Conservation (phyloP, 768 basidiomycete genomes). For the Kondoa subrosea region DNA sequence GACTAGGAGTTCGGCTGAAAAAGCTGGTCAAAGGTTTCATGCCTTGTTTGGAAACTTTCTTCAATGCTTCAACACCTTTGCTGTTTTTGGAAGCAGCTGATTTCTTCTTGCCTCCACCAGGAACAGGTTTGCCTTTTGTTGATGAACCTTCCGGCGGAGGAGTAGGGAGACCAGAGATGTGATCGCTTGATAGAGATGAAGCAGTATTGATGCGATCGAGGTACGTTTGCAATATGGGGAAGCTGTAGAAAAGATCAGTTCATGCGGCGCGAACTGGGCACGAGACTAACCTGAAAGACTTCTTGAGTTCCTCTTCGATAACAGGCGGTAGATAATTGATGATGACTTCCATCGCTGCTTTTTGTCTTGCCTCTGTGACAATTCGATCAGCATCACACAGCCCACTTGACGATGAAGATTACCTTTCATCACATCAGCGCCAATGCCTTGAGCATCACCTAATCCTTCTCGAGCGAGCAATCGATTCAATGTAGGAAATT, state of each 20-base stretch:
- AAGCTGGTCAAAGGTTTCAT: slow-evolving; percentile 8
- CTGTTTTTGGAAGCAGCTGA: background rate
- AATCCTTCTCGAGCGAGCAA: background rate
- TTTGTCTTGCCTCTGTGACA: slow-evolving; percentile 3
- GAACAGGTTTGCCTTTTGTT: background rate
- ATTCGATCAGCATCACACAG: background rate
- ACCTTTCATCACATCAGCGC: background rate
- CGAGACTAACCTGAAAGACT: background rate
- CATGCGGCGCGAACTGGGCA: background rate
- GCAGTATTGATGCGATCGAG: background rate
- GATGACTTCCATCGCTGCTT: background rate
- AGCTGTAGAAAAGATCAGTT: background rate
- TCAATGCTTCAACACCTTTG: background rate
- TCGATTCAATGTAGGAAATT: background rate
- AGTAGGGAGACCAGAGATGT: background rate
- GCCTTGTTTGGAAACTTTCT: slow-evolving; percentile 2
- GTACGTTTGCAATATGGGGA: background rate
- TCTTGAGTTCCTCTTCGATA: background rate
- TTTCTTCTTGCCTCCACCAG: background rate
- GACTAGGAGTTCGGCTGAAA: background rate
- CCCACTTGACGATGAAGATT: too few relatives aligned
- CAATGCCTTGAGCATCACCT: background rate
- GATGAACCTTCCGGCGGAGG: background rate
- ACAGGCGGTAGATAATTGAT: slow-evolving; percentile 1
- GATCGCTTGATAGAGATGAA: background rate